These are phyloP conservation scores for Saccharomycopsis phalli DNA, from an alignment of 1,139 yeast species.

Conservation along the genomic window DNA sequence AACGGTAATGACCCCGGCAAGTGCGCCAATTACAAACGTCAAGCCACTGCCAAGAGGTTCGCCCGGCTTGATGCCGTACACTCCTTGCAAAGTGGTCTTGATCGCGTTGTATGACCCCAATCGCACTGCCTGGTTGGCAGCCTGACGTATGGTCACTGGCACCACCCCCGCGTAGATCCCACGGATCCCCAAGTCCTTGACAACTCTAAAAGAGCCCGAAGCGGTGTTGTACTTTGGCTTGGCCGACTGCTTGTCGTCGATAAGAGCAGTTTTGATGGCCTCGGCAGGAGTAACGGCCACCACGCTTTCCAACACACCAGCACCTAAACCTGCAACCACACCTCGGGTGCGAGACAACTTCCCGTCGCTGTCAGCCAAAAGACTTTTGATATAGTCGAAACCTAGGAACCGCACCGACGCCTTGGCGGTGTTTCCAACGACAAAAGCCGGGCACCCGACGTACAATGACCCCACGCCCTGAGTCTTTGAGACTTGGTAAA, in stretches of 20 bases:
- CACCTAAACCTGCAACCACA: conserved; percentile 91
- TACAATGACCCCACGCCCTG: conserved; percentile 80
- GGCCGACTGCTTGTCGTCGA: conserved; percentile 77
- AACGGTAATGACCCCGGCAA: conserved; percentile 90
- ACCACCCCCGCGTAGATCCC: conserved; percentile 86
- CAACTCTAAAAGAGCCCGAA: conserved; percentile 52
- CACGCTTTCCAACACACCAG: conserved; percentile 86
- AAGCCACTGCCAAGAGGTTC: conserved; percentile 71
- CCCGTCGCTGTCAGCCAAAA: conserved; percentile 76
- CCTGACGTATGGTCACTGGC: conserved; percentile 93
- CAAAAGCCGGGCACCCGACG: conserved; percentile 97
- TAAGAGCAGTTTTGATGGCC: conserved; percentile 90
- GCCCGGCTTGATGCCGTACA: conserved; percentile 52
- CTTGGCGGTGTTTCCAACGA: conserved; percentile 90
- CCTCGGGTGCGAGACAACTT: conserved; percentile 85
- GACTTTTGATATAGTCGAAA: conserved; percentile 73
- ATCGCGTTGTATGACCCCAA: conserved; percentile 88
- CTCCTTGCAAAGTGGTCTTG: conserved; percentile 72
- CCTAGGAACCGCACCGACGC: conserved; percentile 93
- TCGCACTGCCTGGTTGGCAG: conserved; percentile 90
- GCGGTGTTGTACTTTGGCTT: conserved; percentile 74
- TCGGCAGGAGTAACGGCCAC: conserved; percentile 96
- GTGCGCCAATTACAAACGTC: conserved; percentile 85
- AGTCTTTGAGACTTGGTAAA: conserved; percentile 59
- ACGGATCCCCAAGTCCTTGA: conserved; percentile 67